Evolutionary conservation across 352 stramenopile species (phyloP), one percentile per base, ranked within the genome.

Genomic region (Peronosclerospora sorghi): DNA sequence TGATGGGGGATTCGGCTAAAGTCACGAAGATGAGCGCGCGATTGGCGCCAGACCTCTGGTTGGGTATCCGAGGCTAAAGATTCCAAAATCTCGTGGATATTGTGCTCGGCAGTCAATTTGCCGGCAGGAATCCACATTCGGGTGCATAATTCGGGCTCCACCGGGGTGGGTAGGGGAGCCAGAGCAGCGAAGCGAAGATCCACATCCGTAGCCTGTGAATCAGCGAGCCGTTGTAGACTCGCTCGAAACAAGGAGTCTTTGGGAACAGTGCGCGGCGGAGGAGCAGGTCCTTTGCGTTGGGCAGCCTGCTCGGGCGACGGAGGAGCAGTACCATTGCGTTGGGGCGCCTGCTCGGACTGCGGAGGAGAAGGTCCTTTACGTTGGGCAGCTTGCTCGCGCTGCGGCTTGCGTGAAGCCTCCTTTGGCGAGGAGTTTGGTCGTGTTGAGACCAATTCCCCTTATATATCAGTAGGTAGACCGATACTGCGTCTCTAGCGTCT

Each of bases 161-260:
- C 28, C 13, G 28, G 28, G 9, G 13, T 32, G 28, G 13, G 28
- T 15, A 32, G 28, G 9, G 8, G 28, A 32, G 28, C 8, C 8
- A 12, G 8, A 13, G 28, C 28, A 12, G 8, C 13, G 8, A 12
- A 32, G 8, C 13, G 13, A 14, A 4, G 28, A 14, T 32, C 28
- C 4, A 32, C 8, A 8, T 15, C 28, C 80, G 77, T 35, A 65
- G 67, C 55, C 78, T 83, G 44, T 67, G 70, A 67, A 83, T 83
- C 38, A 71, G 64, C 23, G 58, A 66, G n/a, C 44, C 48, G 45
- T 68, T 56, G 21, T 65, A 67, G 45, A 67, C 79, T 38, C 65
- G 65, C 23, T 26, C 21, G 21, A 26, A 26, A 26, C 6, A 69
- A 40, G 15, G 44, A 28, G 49, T 41, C 49, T 26, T 17, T 34